A percentile compares a stretch with the other conserved stretches of the same genome.
These are phyloP conservation scores for Malassezia nana DNA, from an alignment of 1,284 basidiomycete species.

Conservation along the genomic window DNA sequence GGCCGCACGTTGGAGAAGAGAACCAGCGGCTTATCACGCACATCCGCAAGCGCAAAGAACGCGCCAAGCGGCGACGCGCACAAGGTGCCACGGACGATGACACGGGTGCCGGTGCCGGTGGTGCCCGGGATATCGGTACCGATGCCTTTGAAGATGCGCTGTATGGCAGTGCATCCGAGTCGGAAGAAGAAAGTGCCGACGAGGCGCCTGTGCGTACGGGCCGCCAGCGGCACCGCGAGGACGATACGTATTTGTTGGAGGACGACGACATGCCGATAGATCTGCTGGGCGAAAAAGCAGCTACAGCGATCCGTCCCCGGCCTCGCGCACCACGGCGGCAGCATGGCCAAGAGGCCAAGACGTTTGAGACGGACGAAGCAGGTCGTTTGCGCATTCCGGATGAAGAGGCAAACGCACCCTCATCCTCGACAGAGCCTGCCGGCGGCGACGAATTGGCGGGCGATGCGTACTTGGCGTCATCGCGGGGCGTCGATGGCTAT, in stretches of 20 bases:
- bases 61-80: constrained; percentile 59
- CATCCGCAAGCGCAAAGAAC: constrained; percentile 82
- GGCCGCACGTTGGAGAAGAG: constrained; percentile 57
- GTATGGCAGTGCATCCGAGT: constrained; percentile 39
- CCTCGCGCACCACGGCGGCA: constrained; percentile 21
- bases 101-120: background rate
- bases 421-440: constrained; percentile 43
- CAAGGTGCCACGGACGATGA: constrained; percentile 19
- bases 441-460: constrained; percentile 56
- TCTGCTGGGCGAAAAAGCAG: constrained; percentile 62
- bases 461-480: constrained; percentile 66
- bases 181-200: constrained; percentile 23
- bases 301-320: constrained; percentile 15
- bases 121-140: background rate
- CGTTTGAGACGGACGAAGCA: constrained; percentile 76
- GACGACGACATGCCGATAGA: constrained; percentile 95
- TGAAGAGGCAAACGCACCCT: constrained; percentile 41
- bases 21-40: constrained; percentile 70
- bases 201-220: constrained; percentile 14
- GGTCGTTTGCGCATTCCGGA: constrained; percentile 82
- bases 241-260: constrained; percentile 58
- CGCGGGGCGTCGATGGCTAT: constrained; percentile 79
- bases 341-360: constrained; percentile 72
- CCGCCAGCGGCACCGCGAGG: constrained; percentile 34
- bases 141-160: constrained; percentile 46